A percentile compares a stretch with the other conserved stretches of the same genome.
These are phyloP conservation scores for Artemisia annua DNA, from an alignment of 129 eudicot species.

Conservation along the genomic window DNA sequence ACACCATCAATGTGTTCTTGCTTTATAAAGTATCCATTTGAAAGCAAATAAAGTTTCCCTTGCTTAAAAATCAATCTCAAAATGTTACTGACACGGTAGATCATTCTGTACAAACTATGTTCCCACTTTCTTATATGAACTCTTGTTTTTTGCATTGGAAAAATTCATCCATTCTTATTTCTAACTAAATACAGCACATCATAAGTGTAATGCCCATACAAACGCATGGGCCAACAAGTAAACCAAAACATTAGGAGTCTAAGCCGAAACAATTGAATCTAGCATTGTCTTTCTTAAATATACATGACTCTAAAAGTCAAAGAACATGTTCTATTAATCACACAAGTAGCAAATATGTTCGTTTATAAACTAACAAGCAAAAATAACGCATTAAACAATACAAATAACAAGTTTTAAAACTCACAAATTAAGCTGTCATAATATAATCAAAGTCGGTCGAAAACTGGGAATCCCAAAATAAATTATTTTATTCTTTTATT, in stretches of 20 bases:
- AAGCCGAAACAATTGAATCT: background rate
- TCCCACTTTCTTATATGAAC: too few relatives aligned
- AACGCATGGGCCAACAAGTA: background rate
- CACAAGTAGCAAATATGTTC: background rate
- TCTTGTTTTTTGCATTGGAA: too few relatives aligned
- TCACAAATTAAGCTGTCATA: background rate
- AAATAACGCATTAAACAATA: background rate
- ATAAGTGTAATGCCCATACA: too few relatives aligned
- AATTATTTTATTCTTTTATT: background rate
- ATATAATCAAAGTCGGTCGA: background rate
- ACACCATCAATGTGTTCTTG: too few relatives aligned
- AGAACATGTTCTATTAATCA: background rate
- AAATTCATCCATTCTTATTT: too few relatives aligned
- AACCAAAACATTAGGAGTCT: background rate
- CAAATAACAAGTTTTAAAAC: background rate
- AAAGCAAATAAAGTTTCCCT: too few relatives aligned
- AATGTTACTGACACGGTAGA: too few relatives aligned
- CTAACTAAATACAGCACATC: background rate
- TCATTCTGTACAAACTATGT: too few relatives aligned
- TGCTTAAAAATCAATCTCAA: too few relatives aligned
- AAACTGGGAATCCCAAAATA: background rate
- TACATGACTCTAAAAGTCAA: background rate
- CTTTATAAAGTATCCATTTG: too few relatives aligned
- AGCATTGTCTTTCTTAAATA: background rate
- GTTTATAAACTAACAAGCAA: background rate